A percentile compares a stretch with the other conserved stretches of the same genome.
Conservation (phyloP, 1,284 basidiomycete genomes). For the Vanrija sp. region DNA sequence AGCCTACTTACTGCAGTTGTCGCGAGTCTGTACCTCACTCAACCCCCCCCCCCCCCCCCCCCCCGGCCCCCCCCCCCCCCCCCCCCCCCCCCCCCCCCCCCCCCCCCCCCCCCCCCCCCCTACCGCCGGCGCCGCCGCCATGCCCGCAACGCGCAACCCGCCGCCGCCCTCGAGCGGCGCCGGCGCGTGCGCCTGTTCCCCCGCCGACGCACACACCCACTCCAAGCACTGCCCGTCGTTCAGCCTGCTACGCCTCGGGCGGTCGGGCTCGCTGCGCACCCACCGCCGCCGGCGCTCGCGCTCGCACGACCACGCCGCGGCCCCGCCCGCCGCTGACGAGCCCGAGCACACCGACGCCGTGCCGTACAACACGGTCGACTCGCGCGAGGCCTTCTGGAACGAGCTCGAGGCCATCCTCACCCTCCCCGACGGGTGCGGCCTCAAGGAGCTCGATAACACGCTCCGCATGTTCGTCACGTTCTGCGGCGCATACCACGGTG, state of each 20-base stretch:
- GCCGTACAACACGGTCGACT: neutral
- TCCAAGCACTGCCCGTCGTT: no score
- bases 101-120: no score
- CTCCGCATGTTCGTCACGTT: constrained; percentile 71
- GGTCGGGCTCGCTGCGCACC: neutral
- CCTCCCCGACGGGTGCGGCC: constrained; percentile 62
- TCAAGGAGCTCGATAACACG: constrained; percentile 71
- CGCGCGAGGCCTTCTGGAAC: constrained; percentile 38
- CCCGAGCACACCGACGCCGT: neutral
- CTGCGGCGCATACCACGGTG: constrained; percentile 79
- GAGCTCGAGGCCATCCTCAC: constrained; percentile 79
- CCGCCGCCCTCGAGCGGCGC: no score
- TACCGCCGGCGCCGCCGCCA: no score
- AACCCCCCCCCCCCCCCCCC: no score
- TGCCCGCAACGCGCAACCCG: no score
- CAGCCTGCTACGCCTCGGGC: neutral
- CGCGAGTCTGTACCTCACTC: no score
- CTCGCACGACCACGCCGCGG: neutral
- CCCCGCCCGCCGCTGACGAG: neutral
- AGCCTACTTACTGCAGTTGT: no score
- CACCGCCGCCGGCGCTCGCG: neutral
- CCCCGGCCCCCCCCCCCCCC: no score
- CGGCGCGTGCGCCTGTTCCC: no score
- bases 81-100: no score
- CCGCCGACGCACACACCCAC: no score